Conservation (phyloP, 2,329 filamentous ascomycete species). For the Hypoxylon sp. region DNA sequence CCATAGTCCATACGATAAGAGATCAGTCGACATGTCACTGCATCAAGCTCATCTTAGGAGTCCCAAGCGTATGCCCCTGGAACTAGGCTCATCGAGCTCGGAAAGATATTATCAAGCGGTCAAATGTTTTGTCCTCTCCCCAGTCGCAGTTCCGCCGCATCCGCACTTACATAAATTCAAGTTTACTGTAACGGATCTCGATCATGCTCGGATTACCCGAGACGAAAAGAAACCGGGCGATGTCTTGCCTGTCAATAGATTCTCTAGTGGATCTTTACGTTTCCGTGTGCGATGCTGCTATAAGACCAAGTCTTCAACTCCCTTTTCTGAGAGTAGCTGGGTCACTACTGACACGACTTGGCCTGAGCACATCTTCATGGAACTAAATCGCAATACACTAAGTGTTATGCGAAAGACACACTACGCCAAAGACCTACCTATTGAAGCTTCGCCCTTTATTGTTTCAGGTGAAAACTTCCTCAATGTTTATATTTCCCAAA, state of each 20-base stretch:
- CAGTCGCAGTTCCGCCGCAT: conserved; percentile 58
- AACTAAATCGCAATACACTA: conserved; percentile 74
- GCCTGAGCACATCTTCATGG: conserved; percentile 79
- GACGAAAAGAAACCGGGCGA: conserved; percentile 48
- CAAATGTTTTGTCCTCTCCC: conserved; percentile 65
- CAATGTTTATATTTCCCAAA: conserved; percentile 62
- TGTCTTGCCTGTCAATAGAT: conserved; percentile 58
- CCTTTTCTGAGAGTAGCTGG: conserved; percentile 70
- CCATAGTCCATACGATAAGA: conserved; percentile 58
- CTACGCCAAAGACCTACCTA: conserved; percentile 80
- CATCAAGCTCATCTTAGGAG: conserved; percentile 66
- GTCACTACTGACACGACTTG: conserved; percentile 74
- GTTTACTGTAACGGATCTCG: conserved; percentile 62
- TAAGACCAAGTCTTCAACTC: conserved; percentile 44
- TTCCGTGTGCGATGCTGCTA: conserved; percentile 79
- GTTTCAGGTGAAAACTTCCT: conserved; percentile 73
- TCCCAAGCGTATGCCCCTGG: conserved; percentile 60
- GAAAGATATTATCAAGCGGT: conserved; percentile 72
- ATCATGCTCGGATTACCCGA: conserved; percentile 57
- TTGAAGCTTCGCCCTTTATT: conserved; percentile 78
- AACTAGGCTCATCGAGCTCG: conserved; percentile 24
- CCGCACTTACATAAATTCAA: conserved; percentile 60
- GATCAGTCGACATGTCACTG: conserved; percentile 61
- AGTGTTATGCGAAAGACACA: conserved; percentile 76
- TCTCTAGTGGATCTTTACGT: conserved; percentile 68